Percentiles rank a stretch among this genome's conserved stretches.
Evolutionary conservation across 495 filamentous ascomycete species (phyloP).

Genomic region (Neurospora tetraspora): DNA sequence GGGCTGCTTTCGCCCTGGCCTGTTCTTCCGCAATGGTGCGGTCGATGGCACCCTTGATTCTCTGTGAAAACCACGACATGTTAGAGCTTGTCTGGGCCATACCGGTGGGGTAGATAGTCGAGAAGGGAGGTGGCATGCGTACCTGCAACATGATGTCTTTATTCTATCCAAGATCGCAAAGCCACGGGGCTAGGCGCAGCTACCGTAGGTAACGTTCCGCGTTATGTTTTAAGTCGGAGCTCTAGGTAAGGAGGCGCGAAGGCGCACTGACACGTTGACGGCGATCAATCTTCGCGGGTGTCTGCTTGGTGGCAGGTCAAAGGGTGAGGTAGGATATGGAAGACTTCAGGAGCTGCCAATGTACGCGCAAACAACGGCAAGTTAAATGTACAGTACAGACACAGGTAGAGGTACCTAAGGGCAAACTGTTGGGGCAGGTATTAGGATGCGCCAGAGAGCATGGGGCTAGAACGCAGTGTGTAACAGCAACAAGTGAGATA

Average conservation of each 20-base stretch:
- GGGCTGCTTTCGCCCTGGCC: conserved; percentile 52
- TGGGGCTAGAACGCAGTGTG: not conserved
- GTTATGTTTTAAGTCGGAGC: not conserved
- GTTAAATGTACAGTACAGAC: not conserved
- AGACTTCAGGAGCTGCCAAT: not conserved
- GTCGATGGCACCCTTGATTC: conserved; percentile 78
- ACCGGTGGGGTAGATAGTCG: not conserved
- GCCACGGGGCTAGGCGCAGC: not conserved
- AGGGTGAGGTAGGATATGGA: not conserved
- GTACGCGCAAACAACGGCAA: not conserved
- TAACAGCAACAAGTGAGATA: not conserved
- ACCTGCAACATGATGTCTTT: conserved; percentile 40
- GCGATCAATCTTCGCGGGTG: not conserved
- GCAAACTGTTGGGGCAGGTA: not conserved
- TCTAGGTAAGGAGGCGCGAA: not conserved
- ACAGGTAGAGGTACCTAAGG: not conserved
- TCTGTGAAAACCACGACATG: conserved; percentile 35
- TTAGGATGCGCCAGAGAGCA: not conserved
- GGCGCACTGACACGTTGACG: not conserved
- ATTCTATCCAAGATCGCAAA: not conserved
- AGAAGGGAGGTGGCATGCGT: conserved; percentile 8
- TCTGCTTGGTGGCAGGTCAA: not conserved
- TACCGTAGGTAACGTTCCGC: not conserved
- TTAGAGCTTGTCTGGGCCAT: not conserved
- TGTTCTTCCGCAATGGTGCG: conserved; percentile 83